Base-by-base conservation (phyloP, 2,329 filamentous ascomycete genomes). In the Epichloe brachyelytri region DNA sequence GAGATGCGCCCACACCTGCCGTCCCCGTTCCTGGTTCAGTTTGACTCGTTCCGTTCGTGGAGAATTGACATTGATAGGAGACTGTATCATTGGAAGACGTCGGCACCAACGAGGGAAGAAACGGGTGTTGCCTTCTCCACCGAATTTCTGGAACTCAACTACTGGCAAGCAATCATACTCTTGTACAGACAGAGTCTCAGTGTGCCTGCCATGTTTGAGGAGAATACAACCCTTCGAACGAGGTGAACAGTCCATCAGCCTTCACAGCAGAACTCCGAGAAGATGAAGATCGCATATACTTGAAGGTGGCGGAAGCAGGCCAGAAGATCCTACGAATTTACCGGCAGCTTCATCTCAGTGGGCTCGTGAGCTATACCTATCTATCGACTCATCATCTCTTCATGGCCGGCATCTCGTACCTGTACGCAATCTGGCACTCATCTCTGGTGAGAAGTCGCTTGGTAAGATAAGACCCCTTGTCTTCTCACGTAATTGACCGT, bases 371-470 rank as follows among this genome's bases (percentile, higher is more conserved):
- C 67, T 95, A 96, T 64, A 97, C 91, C 0, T 97, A 94, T 66
- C 72, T 97, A 50, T 90, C 93, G 2, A 96, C 93, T 0, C 91
- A 97, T 64, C 90, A 97, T 67, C 75, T 97, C 6, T 97, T 97
- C 70, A 96, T 95, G 86, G 91, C 91, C 30, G 91, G 90, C 69
- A 84, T 97, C 53, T 95, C 91, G 22, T 97, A 96, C 66, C 76
- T 97, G 2, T 97, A 96, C 67, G 90, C 93, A 19, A 93, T 97
- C 52, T 97, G 91, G 91, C 91, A 97, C 68, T 96, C 91, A 11
- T 82, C 88, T 5, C 78, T 88, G 50, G 91, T 97, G 47, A 80
- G 91, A 60, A 89, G 85, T 64, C 82, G 87, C 51, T 72, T 97
- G 67, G 87, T 91, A 78, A 71, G 85, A 22, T 11, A 20, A 8